Percentiles rank a stretch among this genome's conserved stretches.
Evolutionary conservation across 192 early-diverging fungal genomes (phyloP).

Genomic region (Backusella australiensis): DNA sequence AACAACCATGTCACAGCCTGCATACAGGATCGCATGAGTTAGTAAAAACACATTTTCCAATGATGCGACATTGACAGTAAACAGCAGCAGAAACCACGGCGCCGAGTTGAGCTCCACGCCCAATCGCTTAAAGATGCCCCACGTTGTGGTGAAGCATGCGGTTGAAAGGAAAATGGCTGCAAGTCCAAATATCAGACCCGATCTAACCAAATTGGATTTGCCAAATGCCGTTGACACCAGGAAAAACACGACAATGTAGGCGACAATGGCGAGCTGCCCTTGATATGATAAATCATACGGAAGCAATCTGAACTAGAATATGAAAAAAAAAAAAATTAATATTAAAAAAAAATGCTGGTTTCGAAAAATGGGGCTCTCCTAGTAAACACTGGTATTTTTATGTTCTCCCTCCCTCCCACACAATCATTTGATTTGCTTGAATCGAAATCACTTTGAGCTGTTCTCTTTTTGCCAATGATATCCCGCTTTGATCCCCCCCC

Average conservation of each 20-base stretch:
- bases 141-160: constrained; percentile 58
- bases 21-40: constrained; percentile 68
- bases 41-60: constrained; percentile 77
- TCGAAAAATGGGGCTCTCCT: not conserved
- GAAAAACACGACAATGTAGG: constrained; percentile 63
- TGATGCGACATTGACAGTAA: constrained; percentile 68
- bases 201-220: constrained; percentile 71
- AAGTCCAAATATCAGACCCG: constrained; percentile 67
- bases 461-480: not conserved
- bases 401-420: not conserved
- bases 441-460: no score
- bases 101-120: constrained; percentile 56
- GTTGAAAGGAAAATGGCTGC: constrained; percentile 67
- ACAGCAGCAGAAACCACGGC: constrained; percentile 67
- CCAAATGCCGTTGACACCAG: constrained; percentile 68
- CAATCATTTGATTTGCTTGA: not conserved
- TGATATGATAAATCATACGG: constrained; percentile 30
- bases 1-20: constrained; percentile 69
- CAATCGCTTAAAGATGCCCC: constrained; percentile 62
- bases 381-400: not conserved
- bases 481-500: not conserved
- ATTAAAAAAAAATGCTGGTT: not conserved
- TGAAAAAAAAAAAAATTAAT: not conserved
- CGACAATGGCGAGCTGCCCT: constrained; percentile 45
- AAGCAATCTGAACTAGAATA: constrained; percentile 13